A percentile compares a stretch with the other conserved stretches of the same genome.
Evolutionary conservation across 495 filamentous ascomycete species (phyloP).

Genomic region (Hypomontagnella submonticulosa): DNA sequence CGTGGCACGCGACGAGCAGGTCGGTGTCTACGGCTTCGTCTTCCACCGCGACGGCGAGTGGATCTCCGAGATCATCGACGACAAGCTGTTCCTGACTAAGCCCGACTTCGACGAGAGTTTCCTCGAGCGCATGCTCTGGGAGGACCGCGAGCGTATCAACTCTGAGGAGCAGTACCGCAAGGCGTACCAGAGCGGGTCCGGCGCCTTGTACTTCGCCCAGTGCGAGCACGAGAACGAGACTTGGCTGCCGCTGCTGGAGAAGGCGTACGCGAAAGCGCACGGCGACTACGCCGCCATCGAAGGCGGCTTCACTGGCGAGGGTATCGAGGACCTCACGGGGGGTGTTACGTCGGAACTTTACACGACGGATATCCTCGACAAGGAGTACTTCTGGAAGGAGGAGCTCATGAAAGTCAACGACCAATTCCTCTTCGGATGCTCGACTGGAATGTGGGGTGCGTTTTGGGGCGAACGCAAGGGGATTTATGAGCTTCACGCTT

Average conservation of each 20-base stretch:
- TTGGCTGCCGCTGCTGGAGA: constrained; percentile 93
- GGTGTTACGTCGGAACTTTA: constrained; percentile 87
- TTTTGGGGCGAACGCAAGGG: constrained; percentile 73
- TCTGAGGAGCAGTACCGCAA: constrained; percentile 82
- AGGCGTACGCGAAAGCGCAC: constrained; percentile 96
- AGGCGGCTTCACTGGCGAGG: constrained; percentile 88
- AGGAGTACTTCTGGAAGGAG: constrained; percentile 87
- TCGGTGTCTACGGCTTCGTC: constrained; percentile 95
- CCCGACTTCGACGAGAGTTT: constrained; percentile 83
- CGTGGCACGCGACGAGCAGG: constrained; percentile 79
- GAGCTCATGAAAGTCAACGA: constrained; percentile 87
- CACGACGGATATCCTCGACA: constrained; percentile 86
- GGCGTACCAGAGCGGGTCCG: constrained; percentile 76
- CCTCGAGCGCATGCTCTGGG: constrained; percentile 74
- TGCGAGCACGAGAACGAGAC: constrained; percentile 90
- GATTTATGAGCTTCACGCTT: constrained; percentile 84
- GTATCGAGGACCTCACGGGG: constrained; percentile 91
- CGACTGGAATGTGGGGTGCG: constrained; percentile 70
- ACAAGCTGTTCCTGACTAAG: constrained; percentile 79
- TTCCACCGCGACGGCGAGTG: constrained; percentile 95
- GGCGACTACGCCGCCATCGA: constrained; percentile 86
- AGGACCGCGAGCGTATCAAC: constrained; percentile 74
- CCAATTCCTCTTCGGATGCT: constrained; percentile 88
- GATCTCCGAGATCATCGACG: constrained; percentile 89
- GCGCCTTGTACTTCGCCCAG: constrained; percentile 86